Conservation (phyloP, 805 yeast species). For the Kodamaea neixiangensis region DNA sequence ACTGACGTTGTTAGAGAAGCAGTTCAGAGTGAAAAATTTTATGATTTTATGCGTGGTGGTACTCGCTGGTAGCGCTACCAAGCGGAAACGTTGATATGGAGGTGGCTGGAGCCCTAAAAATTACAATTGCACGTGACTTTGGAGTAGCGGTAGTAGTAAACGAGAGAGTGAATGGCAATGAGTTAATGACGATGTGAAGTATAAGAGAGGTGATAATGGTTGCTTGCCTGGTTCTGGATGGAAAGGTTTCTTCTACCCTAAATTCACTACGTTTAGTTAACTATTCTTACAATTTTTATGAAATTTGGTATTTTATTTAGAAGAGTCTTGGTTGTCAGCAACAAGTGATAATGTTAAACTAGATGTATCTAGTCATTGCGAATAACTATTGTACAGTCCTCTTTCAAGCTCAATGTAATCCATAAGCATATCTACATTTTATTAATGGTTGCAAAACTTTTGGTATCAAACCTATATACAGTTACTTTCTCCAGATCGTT, state of each 20-base stretch:
- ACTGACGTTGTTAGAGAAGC: slow-evolving; percentile 39
- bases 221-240: no score
- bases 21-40: slow-evolving; percentile 10
- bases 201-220: neutral
- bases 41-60: slow-evolving; percentile 8
- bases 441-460: neutral
- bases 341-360: no score
- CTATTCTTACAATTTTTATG: neutral
- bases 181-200: neutral
- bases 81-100: neutral
- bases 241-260: no score
- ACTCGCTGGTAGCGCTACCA: slow-evolving; percentile 11
- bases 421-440: neutral
- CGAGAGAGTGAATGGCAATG: neutral
- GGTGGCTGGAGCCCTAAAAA: neutral
- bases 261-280: neutral
- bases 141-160: no score
- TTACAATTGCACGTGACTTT: no score
- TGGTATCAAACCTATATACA: neutral
- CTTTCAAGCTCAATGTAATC: no score
- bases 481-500: neutral
- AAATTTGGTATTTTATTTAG: no score
- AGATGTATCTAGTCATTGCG: no score
- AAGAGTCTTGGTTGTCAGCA: no score
- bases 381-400: no score